A percentile compares a stretch with the other conserved stretches of the same genome.
These are phyloP conservation scores for Penicillium sp. DNA, from an alignment of 2,329 filamentous ascomycete species.

Conservation along the genomic window DNA sequence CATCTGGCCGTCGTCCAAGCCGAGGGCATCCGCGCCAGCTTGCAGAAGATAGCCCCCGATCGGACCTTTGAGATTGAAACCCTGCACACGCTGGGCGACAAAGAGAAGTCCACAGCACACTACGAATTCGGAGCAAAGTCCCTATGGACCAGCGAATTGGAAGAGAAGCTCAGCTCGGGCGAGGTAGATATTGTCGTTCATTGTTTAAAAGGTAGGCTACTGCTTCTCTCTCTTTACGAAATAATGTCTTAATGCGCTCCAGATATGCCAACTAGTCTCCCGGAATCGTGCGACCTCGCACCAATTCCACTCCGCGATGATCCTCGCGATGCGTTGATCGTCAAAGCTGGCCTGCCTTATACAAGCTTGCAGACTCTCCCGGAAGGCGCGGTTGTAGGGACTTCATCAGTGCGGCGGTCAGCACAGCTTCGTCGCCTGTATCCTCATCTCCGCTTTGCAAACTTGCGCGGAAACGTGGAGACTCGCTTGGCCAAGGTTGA, in stretches of 20 bases:
- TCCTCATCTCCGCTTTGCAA: conserved; percentile 69
- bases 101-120: conserved; percentile 12
- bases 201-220: conserved; percentile 65
- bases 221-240: neutral
- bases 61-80: conserved; percentile 7
- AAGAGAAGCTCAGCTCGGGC: conserved; percentile 65
- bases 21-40: conserved; percentile 6
- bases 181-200: conserved; percentile 79
- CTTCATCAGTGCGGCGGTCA: conserved; percentile 76
- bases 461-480: conserved; percentile 79
- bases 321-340: conserved; percentile 59
- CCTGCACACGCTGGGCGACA: conserved; percentile 8
- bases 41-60: conserved; percentile 2
- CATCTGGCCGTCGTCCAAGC: conserved; percentile 16
- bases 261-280: conserved; percentile 83
- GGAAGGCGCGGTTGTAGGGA: conserved; percentile 74
- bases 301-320: conserved; percentile 74
- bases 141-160: conserved; percentile 80
- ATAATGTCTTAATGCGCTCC: neutral
- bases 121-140: conserved; percentile 17
- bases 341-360: conserved; percentile 53
- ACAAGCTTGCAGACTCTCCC: conserved; percentile 68
- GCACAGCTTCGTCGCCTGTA: conserved; percentile 76
- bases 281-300: conserved; percentile 67
- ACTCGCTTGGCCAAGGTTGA: conserved; percentile 81